Evolutionary conservation across 192 early-diverging fungal genomes (phyloP).

Genomic region (Backusella morwellensis): DNA sequence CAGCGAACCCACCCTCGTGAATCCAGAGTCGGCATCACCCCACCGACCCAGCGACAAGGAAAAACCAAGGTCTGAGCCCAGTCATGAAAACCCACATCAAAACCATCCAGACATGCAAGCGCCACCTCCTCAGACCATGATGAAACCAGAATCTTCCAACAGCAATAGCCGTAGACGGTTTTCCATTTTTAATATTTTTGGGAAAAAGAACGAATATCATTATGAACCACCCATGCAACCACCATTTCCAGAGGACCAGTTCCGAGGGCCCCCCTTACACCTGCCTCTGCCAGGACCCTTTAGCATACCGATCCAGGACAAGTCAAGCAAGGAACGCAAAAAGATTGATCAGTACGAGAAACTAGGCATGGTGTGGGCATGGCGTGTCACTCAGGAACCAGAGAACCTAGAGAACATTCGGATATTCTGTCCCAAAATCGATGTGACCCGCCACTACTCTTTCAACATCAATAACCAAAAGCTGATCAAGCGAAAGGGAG

Average conservation of each 20-base stretch:
- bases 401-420: background rate
- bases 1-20: background rate
- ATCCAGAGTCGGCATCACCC: background rate
- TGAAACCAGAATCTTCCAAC: background rate
- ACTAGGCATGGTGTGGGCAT: background rate
- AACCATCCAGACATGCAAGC: background rate
- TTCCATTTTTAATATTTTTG: slow-evolving; percentile 1
- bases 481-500: background rate
- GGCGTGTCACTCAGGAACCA: background rate
- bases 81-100: background rate
- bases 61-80: background rate
- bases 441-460: background rate
- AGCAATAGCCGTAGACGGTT: background rate
- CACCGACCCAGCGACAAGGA: background rate
- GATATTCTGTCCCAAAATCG: background rate
- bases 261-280: background rate
- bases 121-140: background rate
- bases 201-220: background rate
- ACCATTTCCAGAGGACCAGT: background rate
- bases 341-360: background rate
- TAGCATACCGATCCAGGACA: background rate
- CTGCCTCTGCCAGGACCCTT: background rate
- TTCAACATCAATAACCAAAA: background rate
- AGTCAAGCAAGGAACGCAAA: background rate
- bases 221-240: background rate